phyloP scores from a whole-genome alignment of 352 stramenopile species.

The Saprolegnia parasitica region DNA sequence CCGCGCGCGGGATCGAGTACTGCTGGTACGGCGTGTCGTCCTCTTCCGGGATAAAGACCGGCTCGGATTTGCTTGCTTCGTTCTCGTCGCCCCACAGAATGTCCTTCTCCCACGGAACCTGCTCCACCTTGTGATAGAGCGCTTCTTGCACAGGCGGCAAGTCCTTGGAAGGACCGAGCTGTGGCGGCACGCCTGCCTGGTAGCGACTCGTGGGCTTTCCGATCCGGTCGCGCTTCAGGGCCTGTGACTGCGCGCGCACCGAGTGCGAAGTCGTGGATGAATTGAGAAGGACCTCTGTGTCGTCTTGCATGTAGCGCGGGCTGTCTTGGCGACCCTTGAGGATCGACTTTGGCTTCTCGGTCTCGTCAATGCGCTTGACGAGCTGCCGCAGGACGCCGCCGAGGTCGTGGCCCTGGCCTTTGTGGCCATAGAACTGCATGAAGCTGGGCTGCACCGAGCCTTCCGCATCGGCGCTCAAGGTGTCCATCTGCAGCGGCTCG shows the following conservation, averaged over 20 bases:
- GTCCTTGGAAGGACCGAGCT: slow-evolving; percentile 33
- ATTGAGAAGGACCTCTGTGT: not conserved
- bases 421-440: not conserved
- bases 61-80: slow-evolving; percentile 27
- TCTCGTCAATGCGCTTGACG: not conserved
- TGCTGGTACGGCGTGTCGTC: slow-evolving; percentile 36
- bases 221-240: slow-evolving; percentile 33
- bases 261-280: not conserved
- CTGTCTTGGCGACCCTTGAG: slow-evolving; percentile 9
- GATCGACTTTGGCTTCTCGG: slow-evolving; percentile 11
- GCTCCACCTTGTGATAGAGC: slow-evolving; percentile 76
- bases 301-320: slow-evolving; percentile 9
- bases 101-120: slow-evolving; percentile 73
- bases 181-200: slow-evolving; percentile 53
- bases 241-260: not conserved
- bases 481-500: too few species aligned
- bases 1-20: not conserved
- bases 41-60: slow-evolving; percentile 43
- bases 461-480: not conserved
- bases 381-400: not conserved
- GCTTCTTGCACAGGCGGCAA: slow-evolving; percentile 37
- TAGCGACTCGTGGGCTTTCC: slow-evolving; percentile 76
- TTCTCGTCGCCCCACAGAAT: slow-evolving; percentile 71
- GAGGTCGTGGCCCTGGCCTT: not conserved
- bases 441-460: not conserved